Percentiles rank a stretch among this genome's conserved stretches.
phyloP scores from a whole-genome alignment of 202 grass and related monocot genomes.

The Eragrostis tef region DNA sequence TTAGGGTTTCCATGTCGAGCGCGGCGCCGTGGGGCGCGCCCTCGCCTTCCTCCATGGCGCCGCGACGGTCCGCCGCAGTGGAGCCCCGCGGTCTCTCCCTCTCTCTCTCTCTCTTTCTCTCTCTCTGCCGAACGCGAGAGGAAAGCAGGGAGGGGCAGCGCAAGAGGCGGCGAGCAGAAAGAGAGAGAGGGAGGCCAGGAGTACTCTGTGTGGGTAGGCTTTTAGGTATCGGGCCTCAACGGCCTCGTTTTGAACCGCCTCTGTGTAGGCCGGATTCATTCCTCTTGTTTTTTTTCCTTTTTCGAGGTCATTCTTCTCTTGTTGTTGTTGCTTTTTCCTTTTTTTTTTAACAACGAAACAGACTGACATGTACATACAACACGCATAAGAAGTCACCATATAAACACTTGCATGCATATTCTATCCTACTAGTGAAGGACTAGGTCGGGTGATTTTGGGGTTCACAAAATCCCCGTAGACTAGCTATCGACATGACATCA shows the following conservation, averaged over 20 bases:
- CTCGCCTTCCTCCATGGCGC: conserved; percentile 52
- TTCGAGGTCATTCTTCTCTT: too few species aligned
- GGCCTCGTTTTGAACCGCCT: background rate
- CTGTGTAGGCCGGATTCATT: background rate
- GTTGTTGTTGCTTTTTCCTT: too few species aligned
- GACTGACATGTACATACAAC: too few species aligned
- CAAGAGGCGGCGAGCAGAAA: conserved; percentile 33
- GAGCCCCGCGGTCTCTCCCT: background rate
- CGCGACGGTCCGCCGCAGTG: background rate
- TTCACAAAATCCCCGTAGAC: too few species aligned
- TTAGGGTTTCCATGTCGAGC: conserved; percentile 53
- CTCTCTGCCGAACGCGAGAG: background rate
- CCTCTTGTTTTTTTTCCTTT: too few species aligned
- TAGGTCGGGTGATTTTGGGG: too few species aligned
- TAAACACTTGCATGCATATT: too few species aligned
- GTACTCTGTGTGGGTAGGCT: background rate
- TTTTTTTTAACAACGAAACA: too few species aligned
- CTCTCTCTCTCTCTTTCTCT: background rate
- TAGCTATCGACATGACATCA: too few species aligned
- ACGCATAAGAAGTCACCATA: too few species aligned
- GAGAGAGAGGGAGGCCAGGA: background rate
- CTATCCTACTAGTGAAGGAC: too few species aligned
- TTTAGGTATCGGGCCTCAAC: background rate
- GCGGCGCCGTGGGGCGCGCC: conserved; percentile 41
- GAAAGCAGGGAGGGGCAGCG: background rate